Evolutionary conservation across 1,284 basidiomycete genomes (phyloP), one percentile per base, ranked within the genome.

Genomic region (Cryptococcus wingfieldii): DNA sequence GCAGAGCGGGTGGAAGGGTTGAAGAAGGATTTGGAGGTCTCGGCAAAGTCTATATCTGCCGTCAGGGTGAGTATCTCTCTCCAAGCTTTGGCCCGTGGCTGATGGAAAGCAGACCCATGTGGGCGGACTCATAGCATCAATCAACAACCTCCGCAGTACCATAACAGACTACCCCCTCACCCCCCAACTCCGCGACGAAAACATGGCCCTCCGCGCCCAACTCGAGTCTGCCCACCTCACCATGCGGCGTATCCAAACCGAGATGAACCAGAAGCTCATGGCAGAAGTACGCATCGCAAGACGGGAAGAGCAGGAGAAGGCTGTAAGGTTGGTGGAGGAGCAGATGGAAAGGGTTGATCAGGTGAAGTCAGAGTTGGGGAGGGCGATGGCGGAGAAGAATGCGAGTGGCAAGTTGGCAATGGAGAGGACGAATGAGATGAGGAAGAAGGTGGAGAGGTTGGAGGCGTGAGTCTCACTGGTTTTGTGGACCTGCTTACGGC

Each of bases 31-130:
- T 47, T 38, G n/a, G 43, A 59, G 10, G 49, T 66, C 1, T 63
- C 60, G 5, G 49, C 51, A 3, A 69, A 71, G 45, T 66, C 67
- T 12, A 38, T 66, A 3, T 34, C 58, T 18, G 68, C 54, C 4
- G 58, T 71, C 25, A 63, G 69, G 63, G 72, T 71, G 56, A 54
- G 68, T 58, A 7, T 25, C 19, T 28, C 4, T 48, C 39, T 41
- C 18, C 10, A 14, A 19, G 42, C 25, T 54, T 16, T 16, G 25
- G 4, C n/a, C 18, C n/a, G 19, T 5, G 1, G 45, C 46, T 47
- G 46, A 47, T 34, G 53, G 39, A 1, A 6, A 13, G 28, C 10
- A 72, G 72, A 65, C 45, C 38, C 70, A 72, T 45, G 53, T 70
- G 8, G 66, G 60, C 25, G 59, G 61, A 2, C 64, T 74, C 1